Percentiles rank a stretch among this genome's conserved stretches.
These are phyloP conservation scores for Lachnellula occidentalis DNA, from an alignment of 2,329 filamentous ascomycete genomes.

Conservation along the genomic window DNA sequence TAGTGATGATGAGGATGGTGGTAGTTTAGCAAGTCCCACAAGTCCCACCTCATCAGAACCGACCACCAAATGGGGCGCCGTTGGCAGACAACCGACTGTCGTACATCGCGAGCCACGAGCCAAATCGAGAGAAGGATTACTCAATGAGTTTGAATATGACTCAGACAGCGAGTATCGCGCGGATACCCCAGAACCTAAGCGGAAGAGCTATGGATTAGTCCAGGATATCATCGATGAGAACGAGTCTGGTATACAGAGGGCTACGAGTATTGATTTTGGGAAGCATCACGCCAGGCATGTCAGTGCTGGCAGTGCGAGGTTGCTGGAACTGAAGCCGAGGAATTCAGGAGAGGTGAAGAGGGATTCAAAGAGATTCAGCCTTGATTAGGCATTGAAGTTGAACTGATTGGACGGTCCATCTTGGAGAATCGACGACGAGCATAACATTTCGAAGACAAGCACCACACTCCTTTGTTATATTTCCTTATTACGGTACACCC, in stretches of 20 bases:
- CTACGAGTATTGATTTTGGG: slow-evolving; percentile 61
- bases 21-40: slow-evolving; percentile 29
- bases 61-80: slow-evolving; percentile 29
- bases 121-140: slow-evolving; percentile 56
- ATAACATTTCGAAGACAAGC: slow-evolving; percentile 25
- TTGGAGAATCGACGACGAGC: slow-evolving; percentile 10
- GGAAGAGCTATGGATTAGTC: slow-evolving; percentile 16
- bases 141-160: slow-evolving; percentile 27
- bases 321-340: slow-evolving; percentile 61
- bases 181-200: slow-evolving; percentile 33
- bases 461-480: slow-evolving; percentile 29
- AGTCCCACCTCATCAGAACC: slow-evolving; percentile 23
- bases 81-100: slow-evolving; percentile 51
- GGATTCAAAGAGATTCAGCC: slow-evolving; percentile 18
- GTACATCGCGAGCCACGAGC: slow-evolving; percentile 52
- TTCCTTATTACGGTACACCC: slow-evolving; percentile 16
- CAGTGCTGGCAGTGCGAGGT: slow-evolving; percentile 70
- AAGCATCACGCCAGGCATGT: slow-evolving; percentile 64
- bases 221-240: slow-evolving; percentile 15
- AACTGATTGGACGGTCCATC: slow-evolving; percentile 1
- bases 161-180: slow-evolving; percentile 10
- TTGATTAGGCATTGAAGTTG: slow-evolving; percentile 14
- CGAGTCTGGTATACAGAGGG: slow-evolving; percentile 46
- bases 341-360: slow-evolving; percentile 47
- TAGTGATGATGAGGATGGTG: slow-evolving; percentile 53